Conservation (phyloP, 78 protist genomes). For the Ministeria vibrans region DNA sequence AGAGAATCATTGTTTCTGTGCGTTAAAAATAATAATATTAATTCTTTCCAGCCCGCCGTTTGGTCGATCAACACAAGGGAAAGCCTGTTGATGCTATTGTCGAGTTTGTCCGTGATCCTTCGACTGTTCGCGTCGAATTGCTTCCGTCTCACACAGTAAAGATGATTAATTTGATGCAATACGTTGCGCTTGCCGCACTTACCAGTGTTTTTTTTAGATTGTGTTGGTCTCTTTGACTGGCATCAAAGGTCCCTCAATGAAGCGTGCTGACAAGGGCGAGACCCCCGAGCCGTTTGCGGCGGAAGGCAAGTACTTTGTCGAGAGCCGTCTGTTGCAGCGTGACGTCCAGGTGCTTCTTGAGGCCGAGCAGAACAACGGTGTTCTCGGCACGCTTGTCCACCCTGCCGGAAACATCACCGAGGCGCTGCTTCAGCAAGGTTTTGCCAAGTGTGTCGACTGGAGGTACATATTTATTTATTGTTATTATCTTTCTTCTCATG, state of each 20-base stretch:
- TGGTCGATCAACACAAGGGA: constrained; percentile 1
- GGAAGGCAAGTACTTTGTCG: constrained; percentile 32
- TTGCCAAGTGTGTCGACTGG: constrained; percentile 53
- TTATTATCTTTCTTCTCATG: background rate
- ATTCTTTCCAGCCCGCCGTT: too few species aligned
- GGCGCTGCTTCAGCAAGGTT: constrained; percentile 31
- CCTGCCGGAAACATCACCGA: constrained; percentile 27
- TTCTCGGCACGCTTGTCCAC: constrained; percentile 41
- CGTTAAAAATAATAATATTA: too few species aligned
- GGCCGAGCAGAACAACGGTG: background rate
- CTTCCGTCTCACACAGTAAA: constrained; percentile 27
- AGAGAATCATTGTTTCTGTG: too few species aligned
- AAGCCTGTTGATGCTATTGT: constrained; percentile 19
- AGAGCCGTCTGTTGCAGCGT: constrained; percentile 45
- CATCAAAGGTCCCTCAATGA: constrained; percentile 13
- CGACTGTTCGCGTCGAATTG: constrained; percentile 23
- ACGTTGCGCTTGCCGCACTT: too few species aligned
- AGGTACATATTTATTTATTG: background rate
- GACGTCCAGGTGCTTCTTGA: constrained; percentile 29
- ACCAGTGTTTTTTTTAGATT: too few species aligned
- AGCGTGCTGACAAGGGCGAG: background rate
- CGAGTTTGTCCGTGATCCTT: constrained; percentile 45
- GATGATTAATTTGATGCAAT: too few species aligned
- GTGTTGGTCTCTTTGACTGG: constrained; percentile 30
- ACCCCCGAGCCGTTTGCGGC: constrained; percentile 33